These are phyloP conservation scores for Hypoxylon lenormandii DNA, from an alignment of 495 filamentous ascomycete genomes.

Conservation along the genomic window DNA sequence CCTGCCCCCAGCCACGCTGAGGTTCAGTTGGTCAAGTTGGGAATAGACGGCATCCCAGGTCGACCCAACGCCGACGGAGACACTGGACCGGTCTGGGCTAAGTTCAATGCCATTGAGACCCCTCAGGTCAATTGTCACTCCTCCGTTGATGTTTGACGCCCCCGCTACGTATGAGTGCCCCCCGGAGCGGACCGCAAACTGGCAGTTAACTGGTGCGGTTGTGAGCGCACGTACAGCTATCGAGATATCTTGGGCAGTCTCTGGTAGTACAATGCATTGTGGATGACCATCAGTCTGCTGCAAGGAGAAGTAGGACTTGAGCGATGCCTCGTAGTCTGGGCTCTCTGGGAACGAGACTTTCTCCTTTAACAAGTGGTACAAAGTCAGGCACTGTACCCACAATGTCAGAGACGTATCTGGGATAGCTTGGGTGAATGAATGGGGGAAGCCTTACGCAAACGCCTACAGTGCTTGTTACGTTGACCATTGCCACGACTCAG, in stretches of 20 bases:
- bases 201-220: constrained; percentile 43
- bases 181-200: constrained; percentile 64
- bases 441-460: neutral
- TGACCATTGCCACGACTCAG: too few species aligned
- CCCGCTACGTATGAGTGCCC: constrained; percentile 65
- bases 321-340: constrained; percentile 23
- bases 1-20: constrained; percentile 49
- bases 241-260: constrained; percentile 39
- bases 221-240: constrained; percentile 37
- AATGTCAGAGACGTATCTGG: neutral
- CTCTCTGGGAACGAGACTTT: constrained; percentile 20
- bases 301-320: constrained; percentile 31
- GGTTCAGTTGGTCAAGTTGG: constrained; percentile 38
- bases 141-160: constrained; percentile 51
- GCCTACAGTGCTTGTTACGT: neutral
- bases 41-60: constrained; percentile 49
- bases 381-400: neutral
- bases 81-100: neutral
- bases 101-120: constrained; percentile 16
- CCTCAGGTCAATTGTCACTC: constrained; percentile 58
- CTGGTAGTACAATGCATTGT: constrained; percentile 15
- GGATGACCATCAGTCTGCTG: constrained; percentile 27
- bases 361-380: neutral
- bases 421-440: too few species aligned
- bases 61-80: constrained; percentile 37